phyloP scores from a whole-genome alignment of 768 basidiomycete genomes.

The Pulveroboletus ravenelii region DNA sequence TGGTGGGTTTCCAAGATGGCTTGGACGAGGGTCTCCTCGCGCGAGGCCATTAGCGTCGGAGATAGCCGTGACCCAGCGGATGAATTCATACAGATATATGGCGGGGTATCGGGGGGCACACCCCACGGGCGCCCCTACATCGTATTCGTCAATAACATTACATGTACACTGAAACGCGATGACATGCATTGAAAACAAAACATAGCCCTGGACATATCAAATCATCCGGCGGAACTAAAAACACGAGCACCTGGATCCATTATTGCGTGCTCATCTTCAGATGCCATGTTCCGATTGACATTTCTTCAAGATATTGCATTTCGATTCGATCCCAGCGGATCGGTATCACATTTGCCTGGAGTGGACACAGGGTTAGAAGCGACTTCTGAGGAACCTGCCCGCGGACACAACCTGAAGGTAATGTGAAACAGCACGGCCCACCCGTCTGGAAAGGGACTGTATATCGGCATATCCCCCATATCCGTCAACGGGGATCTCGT shows the following conservation, averaged over 20 bases:
- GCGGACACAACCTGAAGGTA: slow-evolving; percentile 56
- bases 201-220: slow-evolving; percentile 6
- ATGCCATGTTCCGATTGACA: slow-evolving; percentile 66
- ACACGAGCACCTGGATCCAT: background rate
- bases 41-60: background rate
- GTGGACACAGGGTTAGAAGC: slow-evolving; percentile 9
- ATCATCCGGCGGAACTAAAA: slow-evolving; percentile 2
- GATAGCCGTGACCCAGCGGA: too few species aligned
- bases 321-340: slow-evolving; percentile 65
- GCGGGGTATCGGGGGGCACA: too few species aligned
- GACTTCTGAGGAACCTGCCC: background rate
- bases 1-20: slow-evolving; percentile 42
- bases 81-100: too few species aligned
- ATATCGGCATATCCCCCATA: slow-evolving; percentile 63
- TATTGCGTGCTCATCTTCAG: slow-evolving; percentile 46
- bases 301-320: slow-evolving; percentile 68
- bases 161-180: slow-evolving; percentile 7
- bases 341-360: slow-evolving; percentile 64
- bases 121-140: background rate
- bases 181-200: background rate
- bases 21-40: slow-evolving; percentile 28
- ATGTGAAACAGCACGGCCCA: slow-evolving; percentile 67
- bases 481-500: slow-evolving; percentile 67
- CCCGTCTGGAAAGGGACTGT: slow-evolving; percentile 62
- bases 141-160: slow-evolving; percentile 21